phyloP scores from a whole-genome alignment of 2,329 filamentous ascomycete genomes.

The Dactylellina parvicollis region DNA sequence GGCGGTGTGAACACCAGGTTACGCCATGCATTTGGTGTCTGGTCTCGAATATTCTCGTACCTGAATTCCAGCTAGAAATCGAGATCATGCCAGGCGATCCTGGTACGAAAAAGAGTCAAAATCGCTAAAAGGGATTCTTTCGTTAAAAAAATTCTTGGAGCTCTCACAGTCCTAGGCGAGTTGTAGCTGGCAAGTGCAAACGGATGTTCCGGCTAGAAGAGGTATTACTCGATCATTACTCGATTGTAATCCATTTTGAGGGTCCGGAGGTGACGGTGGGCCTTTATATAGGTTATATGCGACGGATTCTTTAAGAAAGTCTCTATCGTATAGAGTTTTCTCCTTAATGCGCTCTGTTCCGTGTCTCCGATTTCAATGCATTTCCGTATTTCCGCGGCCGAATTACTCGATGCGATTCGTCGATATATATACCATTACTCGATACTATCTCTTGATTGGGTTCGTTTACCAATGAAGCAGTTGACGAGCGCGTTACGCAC shows the following conservation, averaged over 20 bases:
- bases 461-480: no score
- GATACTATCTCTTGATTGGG: no score
- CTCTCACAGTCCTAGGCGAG: not conserved
- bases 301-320: not conserved
- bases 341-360: no score
- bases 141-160: not conserved
- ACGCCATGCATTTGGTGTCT: no score
- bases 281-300: not conserved
- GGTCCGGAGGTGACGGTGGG: conserved; percentile 2
- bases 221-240: conserved; percentile 54
- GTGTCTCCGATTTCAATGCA: no score
- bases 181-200: not conserved
- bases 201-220: conserved; percentile 21
- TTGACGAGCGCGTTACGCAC: no score
- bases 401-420: not conserved
- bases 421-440: not conserved
- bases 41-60: conserved; percentile 36
- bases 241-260: conserved; percentile 36
- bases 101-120: not conserved
- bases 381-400: not conserved
- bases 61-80: conserved; percentile 1
- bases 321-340: not conserved
- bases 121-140: not conserved
- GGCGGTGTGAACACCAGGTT: no score
- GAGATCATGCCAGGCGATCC: not conserved